These are phyloP conservation scores for Meredithiella fracta DNA, from an alignment of 2,329 filamentous ascomycete genomes.

Conservation along the genomic window DNA sequence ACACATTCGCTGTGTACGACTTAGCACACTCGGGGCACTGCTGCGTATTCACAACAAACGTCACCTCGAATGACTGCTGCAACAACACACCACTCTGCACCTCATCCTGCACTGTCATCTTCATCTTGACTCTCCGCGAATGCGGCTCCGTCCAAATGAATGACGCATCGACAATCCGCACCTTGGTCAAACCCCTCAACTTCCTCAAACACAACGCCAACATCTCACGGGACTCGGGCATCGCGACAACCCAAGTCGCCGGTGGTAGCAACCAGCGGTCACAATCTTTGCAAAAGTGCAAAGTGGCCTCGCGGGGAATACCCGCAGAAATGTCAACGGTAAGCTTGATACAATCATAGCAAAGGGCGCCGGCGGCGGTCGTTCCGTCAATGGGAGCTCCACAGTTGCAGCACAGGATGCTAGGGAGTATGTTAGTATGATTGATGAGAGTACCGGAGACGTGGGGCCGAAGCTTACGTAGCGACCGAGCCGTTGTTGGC, in stretches of 20 bases:
- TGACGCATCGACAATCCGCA: constrained; percentile 84
- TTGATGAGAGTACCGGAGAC: neutral
- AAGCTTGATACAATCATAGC: constrained; percentile 89
- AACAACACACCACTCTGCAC: constrained; percentile 49
- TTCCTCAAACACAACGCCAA: constrained; percentile 83
- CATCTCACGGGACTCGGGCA: constrained; percentile 78
- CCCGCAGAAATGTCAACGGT: constrained; percentile 85
- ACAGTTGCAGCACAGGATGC: constrained; percentile 97
- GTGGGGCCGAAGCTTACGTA: constrained; percentile 22
- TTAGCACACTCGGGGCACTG: constrained; percentile 93
- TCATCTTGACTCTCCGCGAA: constrained; percentile 79
- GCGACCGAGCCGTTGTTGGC: constrained; percentile 20
- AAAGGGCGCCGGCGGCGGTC: constrained; percentile 67
- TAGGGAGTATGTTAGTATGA: constrained; percentile 21
- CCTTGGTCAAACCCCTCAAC: constrained; percentile 69
- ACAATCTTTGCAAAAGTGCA: constrained; percentile 89
- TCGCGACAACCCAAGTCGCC: constrained; percentile 66
- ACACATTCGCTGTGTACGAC: constrained; percentile 91
- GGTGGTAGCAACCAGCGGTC: constrained; percentile 87
- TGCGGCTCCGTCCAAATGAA: constrained; percentile 99
- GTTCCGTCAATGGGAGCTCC: constrained; percentile 91
- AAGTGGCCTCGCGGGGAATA: constrained; percentile 74
- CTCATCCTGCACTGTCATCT: constrained; percentile 74
- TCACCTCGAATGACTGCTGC: constrained; percentile 89
- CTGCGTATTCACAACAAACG: constrained; percentile 78